Conservation (phyloP, 2,329 filamentous ascomycete species). For the Ustilaginoidea virens region DNA sequence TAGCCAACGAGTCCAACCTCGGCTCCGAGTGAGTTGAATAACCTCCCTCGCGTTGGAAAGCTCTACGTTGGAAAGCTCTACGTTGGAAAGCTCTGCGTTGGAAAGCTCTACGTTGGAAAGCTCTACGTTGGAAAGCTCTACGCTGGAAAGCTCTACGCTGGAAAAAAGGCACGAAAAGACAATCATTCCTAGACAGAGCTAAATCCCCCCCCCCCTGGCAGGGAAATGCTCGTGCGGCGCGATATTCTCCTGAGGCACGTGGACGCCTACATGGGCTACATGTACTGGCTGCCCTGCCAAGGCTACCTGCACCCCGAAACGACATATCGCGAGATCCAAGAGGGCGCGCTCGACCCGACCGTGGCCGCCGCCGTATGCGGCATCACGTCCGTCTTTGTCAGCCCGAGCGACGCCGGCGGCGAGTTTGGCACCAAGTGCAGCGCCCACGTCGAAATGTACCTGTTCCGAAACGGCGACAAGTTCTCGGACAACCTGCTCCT, state of each 20-base stretch:
- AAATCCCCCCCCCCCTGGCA: conserved; percentile 4
- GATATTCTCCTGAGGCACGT: conserved; percentile 21
- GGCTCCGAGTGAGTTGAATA: conserved; percentile 18
- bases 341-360: conserved; percentile 18
- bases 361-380: conserved; percentile 23
- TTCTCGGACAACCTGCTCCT: conserved; percentile 19
- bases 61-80: too few relatives aligned
- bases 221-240: conserved; percentile 18
- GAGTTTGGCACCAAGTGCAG: conserved; percentile 23
- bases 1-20: conserved; percentile 11
- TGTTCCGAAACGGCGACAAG: conserved; percentile 24
- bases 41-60: too few relatives aligned
- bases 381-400: conserved; percentile 20
- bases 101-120: too few relatives aligned
- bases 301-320: conserved; percentile 21
- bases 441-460: conserved; percentile 21
- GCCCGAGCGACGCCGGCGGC: conserved; percentile 15
- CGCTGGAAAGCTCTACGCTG: too few relatives aligned
- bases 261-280: conserved; percentile 22
- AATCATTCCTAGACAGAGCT: too few relatives aligned
- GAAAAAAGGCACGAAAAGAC: too few relatives aligned
- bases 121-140: too few relatives aligned
- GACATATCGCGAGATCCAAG: conserved; percentile 19
- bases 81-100: too few relatives aligned
- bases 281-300: conserved; percentile 23